These are phyloP conservation scores for Mycena floridula DNA, from an alignment of 768 basidiomycete genomes.

Conservation along the genomic window DNA sequence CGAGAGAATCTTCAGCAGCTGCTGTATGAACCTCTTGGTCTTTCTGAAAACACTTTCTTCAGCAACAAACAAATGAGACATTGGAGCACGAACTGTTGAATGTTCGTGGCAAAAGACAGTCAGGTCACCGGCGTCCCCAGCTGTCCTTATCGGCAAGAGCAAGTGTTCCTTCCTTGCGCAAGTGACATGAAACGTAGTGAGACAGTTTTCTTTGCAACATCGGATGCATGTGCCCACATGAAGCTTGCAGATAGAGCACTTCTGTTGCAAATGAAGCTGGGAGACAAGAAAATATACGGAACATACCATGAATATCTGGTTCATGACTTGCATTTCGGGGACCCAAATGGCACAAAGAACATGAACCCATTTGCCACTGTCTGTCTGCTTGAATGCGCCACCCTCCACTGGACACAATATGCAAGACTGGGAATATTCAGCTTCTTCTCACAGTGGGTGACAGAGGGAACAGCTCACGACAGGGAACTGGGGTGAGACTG, in stretches of 20 bases:
- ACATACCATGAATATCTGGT: slow-evolving; percentile 98
- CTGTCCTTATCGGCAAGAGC: slow-evolving; percentile 84
- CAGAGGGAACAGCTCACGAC: slow-evolving; percentile 55
- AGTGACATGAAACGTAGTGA: slow-evolving; percentile 93
- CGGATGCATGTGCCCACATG: slow-evolving; percentile 88
- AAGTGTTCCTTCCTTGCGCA: slow-evolving; percentile 87
- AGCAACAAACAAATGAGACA: background rate
- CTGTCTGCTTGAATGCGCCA: slow-evolving; percentile 97
- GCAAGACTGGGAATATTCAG: slow-evolving; percentile 67
- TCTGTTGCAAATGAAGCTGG: slow-evolving; percentile 21
- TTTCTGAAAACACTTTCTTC: slow-evolving; percentile 37
- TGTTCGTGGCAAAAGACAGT: slow-evolving; percentile 88
- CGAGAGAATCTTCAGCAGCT: slow-evolving; percentile 31
- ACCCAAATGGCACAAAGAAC: slow-evolving; percentile 97
- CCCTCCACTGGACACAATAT: slow-evolving; percentile 95
- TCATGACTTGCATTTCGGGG: slow-evolving; percentile 87
- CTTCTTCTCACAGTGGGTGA: background rate
- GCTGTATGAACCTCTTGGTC: slow-evolving; percentile 58
- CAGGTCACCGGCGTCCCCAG: slow-evolving; percentile 65
- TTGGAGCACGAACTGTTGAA: slow-evolving; percentile 57
- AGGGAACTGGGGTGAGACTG: slow-evolving; percentile 92
- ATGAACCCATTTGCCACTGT: slow-evolving; percentile 91
- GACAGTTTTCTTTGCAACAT: slow-evolving; percentile 86
- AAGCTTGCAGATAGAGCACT: slow-evolving; percentile 41
- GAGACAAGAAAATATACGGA: background rate